phyloP scores from a whole-genome alignment of 768 basidiomycete genomes.

The Chlorophyllum brunneum region DNA sequence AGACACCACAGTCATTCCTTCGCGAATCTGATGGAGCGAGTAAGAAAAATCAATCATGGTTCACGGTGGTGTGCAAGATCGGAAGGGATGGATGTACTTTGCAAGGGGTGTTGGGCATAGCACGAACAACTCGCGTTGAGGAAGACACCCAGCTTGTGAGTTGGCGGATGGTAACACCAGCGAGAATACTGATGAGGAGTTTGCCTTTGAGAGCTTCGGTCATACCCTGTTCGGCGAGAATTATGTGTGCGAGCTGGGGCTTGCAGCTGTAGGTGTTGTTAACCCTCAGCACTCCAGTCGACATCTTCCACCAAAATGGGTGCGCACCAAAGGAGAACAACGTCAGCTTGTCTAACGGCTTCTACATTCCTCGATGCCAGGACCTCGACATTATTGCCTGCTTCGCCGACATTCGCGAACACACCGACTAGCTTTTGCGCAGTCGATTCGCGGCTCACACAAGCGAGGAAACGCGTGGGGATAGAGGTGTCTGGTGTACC shows the following conservation, averaged over 20 bases:
- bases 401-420: constrained; percentile 55
- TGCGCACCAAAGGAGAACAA: constrained; percentile 82
- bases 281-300: not conserved
- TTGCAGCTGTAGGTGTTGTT: constrained; percentile 81
- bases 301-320: not conserved
- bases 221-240: constrained; percentile 75
- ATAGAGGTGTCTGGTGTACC: constrained; percentile 60
- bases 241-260: constrained; percentile 77
- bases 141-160: constrained; percentile 69
- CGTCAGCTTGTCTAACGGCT: constrained; percentile 73
- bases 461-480: constrained; percentile 81
- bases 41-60: not conserved
- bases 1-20: constrained; percentile 96
- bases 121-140: constrained; percentile 83
- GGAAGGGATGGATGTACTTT: no score
- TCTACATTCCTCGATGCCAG: constrained; percentile 64
- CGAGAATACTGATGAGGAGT: constrained; percentile 93
- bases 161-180: constrained; percentile 91
- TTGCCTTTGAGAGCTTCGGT: constrained; percentile 83
- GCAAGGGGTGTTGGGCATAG: constrained; percentile 99
- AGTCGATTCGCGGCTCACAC: constrained; percentile 77
- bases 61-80: not conserved
- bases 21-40: constrained; percentile 71
- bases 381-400: constrained; percentile 70
- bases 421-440: constrained; percentile 58